Evolutionary conservation across 1,139 yeast species (phyloP).

Genomic region (Kazachstania sp.): DNA sequence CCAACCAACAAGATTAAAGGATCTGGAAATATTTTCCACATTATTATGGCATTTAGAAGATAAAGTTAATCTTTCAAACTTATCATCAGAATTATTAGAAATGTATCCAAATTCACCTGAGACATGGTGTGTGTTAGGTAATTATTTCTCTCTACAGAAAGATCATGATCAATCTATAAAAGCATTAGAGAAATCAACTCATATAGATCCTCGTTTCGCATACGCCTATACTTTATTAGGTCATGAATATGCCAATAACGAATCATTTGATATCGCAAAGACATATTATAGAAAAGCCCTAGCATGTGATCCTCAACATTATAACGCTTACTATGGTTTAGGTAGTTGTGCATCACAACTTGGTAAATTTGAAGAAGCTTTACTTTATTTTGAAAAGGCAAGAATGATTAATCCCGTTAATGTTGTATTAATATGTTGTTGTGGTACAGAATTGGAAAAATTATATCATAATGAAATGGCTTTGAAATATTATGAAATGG

Average conservation of each 20-base stretch:
- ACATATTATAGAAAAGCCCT: slow-evolving; percentile 77
- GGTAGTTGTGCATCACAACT: slow-evolving; percentile 89
- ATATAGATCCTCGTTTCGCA: slow-evolving; percentile 61
- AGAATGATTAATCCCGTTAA: slow-evolving; percentile 84
- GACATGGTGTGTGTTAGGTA: slow-evolving; percentile 91
- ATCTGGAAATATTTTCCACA: slow-evolving; percentile 89
- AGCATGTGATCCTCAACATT: slow-evolving; percentile 70
- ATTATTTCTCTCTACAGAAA: slow-evolving; percentile 70
- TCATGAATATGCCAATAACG: slow-evolving; percentile 82
- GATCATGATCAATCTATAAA: slow-evolving; percentile 89
- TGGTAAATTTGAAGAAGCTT: slow-evolving; percentile 79
- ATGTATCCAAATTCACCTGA: slow-evolving; percentile 60
- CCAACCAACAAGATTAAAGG: slow-evolving; percentile 76
- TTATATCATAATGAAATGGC: slow-evolving; percentile 64
- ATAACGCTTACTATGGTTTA: slow-evolving; percentile 91
- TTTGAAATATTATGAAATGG: slow-evolving; percentile 71
- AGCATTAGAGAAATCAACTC: slow-evolving; percentile 75
- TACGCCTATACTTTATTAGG: slow-evolving; percentile 93
- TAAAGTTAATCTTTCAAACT: slow-evolving; percentile 67
- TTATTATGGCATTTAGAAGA: slow-evolving; percentile 87
- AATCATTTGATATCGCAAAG: slow-evolving; percentile 84
- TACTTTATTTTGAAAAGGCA: slow-evolving; percentile 81
- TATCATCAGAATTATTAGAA: slow-evolving; percentile 75
- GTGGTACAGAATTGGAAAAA: slow-evolving; percentile 89
- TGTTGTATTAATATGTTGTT: slow-evolving; percentile 82